Conservation (phyloP, 31 red algal genomes). For the Porphyra umbilicalis region DNA sequence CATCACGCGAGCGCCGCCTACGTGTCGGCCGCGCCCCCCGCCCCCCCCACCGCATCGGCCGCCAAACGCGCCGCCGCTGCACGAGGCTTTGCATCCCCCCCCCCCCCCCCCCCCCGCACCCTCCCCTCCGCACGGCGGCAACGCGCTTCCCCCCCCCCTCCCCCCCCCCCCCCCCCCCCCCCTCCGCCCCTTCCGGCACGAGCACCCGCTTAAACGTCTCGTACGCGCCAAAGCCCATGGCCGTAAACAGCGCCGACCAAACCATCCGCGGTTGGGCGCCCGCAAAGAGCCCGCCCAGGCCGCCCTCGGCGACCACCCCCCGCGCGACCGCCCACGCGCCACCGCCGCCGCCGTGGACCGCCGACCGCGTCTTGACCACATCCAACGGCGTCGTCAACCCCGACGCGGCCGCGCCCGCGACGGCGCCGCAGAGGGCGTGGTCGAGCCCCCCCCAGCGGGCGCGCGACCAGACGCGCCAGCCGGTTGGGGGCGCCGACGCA, state of each 20-base stretch:
- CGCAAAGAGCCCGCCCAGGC: constrained; percentile 63
- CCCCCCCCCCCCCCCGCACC: constrained; percentile 8
- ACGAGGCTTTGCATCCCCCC: neutral
- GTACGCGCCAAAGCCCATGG: constrained; percentile 80
- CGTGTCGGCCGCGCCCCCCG: too few relatives aligned
- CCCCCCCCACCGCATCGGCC: too few relatives aligned
- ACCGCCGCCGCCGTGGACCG: constrained; percentile 39
- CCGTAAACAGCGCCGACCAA: constrained; percentile 81
- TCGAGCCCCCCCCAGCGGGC: constrained; percentile 11
- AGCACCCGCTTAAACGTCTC: constrained; percentile 85
- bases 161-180: neutral
- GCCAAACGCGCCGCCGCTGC: too few relatives aligned
- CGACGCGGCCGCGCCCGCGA: constrained; percentile 67
- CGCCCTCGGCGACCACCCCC: constrained; percentile 48
- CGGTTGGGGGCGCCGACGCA: neutral
- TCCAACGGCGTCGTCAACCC: constrained; percentile 90
- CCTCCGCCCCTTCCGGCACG: constrained; percentile 4
- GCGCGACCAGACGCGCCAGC: neutral
- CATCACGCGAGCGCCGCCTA: too few relatives aligned
- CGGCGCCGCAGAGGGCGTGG: constrained; percentile 61
- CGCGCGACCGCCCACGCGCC: constrained; percentile 28
- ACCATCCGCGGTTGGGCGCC: constrained; percentile 67
- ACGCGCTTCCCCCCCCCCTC: neutral
- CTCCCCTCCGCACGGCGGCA: neutral
- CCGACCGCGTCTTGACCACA: constrained; percentile 86